phyloP scores from a whole-genome alignment of 2,329 filamentous ascomycete genomes.

The Penicillium rolfsii region DNA sequence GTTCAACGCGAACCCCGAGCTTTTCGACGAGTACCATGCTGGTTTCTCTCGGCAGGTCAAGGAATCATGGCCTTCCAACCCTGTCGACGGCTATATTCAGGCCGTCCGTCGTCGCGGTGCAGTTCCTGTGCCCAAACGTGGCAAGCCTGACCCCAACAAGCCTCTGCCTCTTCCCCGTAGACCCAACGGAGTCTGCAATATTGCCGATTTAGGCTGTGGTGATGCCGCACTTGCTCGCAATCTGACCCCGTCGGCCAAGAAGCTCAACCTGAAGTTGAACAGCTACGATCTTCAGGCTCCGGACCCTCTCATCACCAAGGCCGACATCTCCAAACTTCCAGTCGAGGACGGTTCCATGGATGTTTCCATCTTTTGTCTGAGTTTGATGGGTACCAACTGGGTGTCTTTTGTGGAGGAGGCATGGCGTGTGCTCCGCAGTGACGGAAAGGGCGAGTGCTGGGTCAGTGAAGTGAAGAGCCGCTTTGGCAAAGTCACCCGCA shows the following conservation, averaged over 20 bases:
- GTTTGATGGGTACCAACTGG: constrained; percentile 99
- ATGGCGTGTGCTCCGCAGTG: constrained; percentile 86
- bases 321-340: constrained; percentile 85
- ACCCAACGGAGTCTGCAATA: constrained; percentile 67
- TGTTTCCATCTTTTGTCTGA: constrained; percentile 91
- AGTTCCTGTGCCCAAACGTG: constrained; percentile 49
- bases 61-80: constrained; percentile 90
- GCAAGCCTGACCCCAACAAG: constrained; percentile 36
- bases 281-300: constrained; percentile 87
- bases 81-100: constrained; percentile 81
- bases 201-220: constrained; percentile 92
- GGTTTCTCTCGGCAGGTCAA: constrained; percentile 95
- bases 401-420: constrained; percentile 95
- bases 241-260: constrained; percentile 62
- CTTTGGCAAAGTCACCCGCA: constrained; percentile 65
- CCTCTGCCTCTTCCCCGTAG: constrained; percentile 68
- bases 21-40: constrained; percentile 95
- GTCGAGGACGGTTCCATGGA: constrained; percentile 75
- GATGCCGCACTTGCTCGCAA: constrained; percentile 79
- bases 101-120: constrained; percentile 71
- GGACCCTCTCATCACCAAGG: constrained; percentile 75
- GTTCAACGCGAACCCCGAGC: constrained; percentile 82
- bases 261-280: constrained; percentile 72
- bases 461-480: constrained; percentile 95
- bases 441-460: constrained; percentile 84